Evolutionary conservation across 2,329 filamentous ascomycete genomes (phyloP).

Genomic region (Rutstroemia sp.): DNA sequence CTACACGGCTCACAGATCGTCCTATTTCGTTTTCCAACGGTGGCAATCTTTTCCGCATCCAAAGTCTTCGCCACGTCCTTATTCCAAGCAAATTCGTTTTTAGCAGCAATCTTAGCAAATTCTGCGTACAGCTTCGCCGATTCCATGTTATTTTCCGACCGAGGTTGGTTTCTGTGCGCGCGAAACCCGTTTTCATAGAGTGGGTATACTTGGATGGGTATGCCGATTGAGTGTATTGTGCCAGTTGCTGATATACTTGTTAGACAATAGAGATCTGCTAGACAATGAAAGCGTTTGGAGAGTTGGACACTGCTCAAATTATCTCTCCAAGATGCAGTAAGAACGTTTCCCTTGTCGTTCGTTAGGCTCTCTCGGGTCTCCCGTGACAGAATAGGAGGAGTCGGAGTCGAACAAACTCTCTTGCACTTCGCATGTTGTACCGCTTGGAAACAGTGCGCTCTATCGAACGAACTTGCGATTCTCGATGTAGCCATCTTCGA

Average conservation of each 20-base stretch:
- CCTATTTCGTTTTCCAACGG: constrained; percentile 48
- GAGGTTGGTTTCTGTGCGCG: constrained; percentile 46
- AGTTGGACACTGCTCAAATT: too few species aligned
- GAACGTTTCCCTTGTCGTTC: too few species aligned
- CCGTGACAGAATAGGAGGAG: too few species aligned
- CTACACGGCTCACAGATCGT: constrained; percentile 63
- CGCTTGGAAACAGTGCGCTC: too few species aligned
- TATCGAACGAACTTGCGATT: too few species aligned
- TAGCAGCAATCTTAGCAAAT: constrained; percentile 49
- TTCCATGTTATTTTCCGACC: constrained; percentile 49
- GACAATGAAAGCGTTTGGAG: too few species aligned
- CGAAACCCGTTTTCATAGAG: constrained; percentile 59
- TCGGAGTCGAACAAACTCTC: too few species aligned
- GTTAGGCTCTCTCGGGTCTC: too few species aligned
- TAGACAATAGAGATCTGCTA: not conserved
- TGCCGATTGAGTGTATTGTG: constrained; percentile 48
- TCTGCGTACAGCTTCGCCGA: constrained; percentile 52
- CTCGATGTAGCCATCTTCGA: too few species aligned
- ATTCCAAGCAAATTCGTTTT: constrained; percentile 50
- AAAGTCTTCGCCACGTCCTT: constrained; percentile 36
- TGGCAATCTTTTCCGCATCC: constrained; percentile 44
- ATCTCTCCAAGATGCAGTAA: too few species aligned
- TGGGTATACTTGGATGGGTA: constrained; percentile 61
- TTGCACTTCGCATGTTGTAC: too few species aligned
- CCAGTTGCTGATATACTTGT: constrained; percentile 39